phyloP scores from a whole-genome alignment of 2,329 filamentous ascomycete genomes.

The Erysiphe pulchra region DNA sequence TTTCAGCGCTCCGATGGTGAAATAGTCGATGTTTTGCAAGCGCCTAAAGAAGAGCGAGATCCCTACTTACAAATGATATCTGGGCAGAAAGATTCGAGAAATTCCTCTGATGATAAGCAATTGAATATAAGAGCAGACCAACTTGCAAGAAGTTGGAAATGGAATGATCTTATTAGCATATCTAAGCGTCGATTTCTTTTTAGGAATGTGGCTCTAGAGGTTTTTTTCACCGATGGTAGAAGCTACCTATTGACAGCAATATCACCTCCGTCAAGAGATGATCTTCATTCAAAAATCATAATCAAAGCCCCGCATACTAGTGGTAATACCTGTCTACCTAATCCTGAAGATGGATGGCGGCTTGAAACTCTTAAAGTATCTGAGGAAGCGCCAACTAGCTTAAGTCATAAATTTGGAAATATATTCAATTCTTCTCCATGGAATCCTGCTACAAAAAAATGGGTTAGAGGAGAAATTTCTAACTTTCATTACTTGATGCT shows the following conservation, averaged over 20 bases:
- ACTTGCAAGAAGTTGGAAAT: conserved; percentile 74
- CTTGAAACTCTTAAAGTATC: conserved; percentile 55
- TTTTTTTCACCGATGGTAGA: conserved; percentile 90
- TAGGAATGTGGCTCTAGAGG: conserved; percentile 83
- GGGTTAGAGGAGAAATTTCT: conserved; percentile 84
- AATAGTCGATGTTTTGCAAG: conserved; percentile 90
- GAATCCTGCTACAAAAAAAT: conserved; percentile 66
- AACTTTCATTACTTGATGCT: conserved; percentile 99
- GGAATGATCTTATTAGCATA: conserved; percentile 81
- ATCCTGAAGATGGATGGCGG: conserved; percentile 76
- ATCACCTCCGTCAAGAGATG: conserved; percentile 47
- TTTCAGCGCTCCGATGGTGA: conserved; percentile 89
- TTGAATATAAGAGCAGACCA: conserved; percentile 37
- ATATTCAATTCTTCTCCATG: conserved; percentile 68
- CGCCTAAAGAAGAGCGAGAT: conserved; percentile 73
- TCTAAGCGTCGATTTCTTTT: conserved; percentile 91
- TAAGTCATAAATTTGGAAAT: conserved; percentile 75
- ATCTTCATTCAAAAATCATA: conserved; percentile 51
- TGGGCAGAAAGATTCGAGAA: conserved; percentile 23
- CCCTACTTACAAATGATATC: conserved; percentile 88
- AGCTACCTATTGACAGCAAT: conserved; percentile 82
- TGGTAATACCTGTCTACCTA: conserved; percentile 39
- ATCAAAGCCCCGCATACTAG: conserved; percentile 59
- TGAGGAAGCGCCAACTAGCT: conserved; percentile 31
- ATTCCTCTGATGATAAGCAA: conserved; percentile 30